Evolutionary conservation across 2,329 filamentous ascomycete genomes (phyloP), one percentile per base, ranked within the genome.

Genomic region (Cryphonectria carpinicola): DNA sequence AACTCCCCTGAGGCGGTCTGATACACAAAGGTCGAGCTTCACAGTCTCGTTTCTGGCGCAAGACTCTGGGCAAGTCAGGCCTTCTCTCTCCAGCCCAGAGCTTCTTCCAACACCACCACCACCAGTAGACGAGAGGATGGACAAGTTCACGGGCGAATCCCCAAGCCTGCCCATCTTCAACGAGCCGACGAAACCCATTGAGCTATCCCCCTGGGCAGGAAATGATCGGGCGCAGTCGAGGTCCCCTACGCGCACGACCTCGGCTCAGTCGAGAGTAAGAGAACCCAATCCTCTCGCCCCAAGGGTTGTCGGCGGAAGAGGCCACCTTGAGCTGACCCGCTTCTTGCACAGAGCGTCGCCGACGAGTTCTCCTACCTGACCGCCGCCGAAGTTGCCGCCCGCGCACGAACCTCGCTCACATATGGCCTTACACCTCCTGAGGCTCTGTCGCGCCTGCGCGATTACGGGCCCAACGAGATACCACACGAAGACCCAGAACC

Each of bases 401-500:
- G 89, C 74, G 84, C 98, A 68, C 87, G 90, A 74, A 97, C 95
- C 4, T 98, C 95, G n/a, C 84, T 97, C 37, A 89, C 87, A 19
- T 88, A 93, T 77, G 96, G 96, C 67, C 87, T 99, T 19, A 90
- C 93, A 6, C 91, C 93, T 0, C 88, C 90, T 61, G 94, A 97
- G 81, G 96, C 95, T 49, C 86, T 94, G 72, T 88, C 91, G 69
- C 90, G 95, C 77, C 86, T 97, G 72, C 88, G 91, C 77, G 89
- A 92, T 74, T 89, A 96, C 83, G 96, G 96, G 43, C 90, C 92
- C 39, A 99, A 99, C 81, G 96, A 99, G 82, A 92, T 99, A 52
- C 94, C 96, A 7, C 94, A 97, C 80, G 95, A 98, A 71, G 91
- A 94, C 68, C 94, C 95, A 1, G 96, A 99, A 81, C 95, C 96